phyloP scores from a whole-genome alignment of 345 rosid genomes.

The Pseudoturritis turrita region DNA sequence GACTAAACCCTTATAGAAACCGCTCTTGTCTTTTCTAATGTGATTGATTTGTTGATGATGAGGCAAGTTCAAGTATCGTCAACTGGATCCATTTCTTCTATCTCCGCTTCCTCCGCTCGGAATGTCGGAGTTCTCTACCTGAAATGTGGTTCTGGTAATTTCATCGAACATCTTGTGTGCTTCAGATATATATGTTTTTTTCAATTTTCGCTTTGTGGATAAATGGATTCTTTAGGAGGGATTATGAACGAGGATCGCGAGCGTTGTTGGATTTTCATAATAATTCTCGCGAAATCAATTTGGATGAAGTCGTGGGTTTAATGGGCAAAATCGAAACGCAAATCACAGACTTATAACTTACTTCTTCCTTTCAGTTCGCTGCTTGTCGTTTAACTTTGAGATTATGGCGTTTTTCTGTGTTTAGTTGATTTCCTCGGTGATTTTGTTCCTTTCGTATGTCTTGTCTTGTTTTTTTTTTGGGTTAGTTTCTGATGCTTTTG shows the following conservation, averaged over 20 bases:
- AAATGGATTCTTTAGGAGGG: neutral
- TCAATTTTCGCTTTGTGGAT: neutral
- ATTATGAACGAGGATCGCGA: neutral
- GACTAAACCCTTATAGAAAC: too few species aligned
- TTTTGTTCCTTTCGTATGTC: too few species aligned
- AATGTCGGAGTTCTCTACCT: neutral
- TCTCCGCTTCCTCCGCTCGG: neutral
- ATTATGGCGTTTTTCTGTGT: neutral
- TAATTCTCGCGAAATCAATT: neutral
- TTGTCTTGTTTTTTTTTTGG: too few species aligned
- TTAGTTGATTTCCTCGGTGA: neutral
- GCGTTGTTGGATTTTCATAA: neutral
- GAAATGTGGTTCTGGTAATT: constrained; percentile 18
- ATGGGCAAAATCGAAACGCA: neutral
- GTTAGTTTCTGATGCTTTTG: too few species aligned
- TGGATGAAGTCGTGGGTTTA: neutral
- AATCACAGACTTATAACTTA: neutral
- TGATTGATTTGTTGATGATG: neutral
- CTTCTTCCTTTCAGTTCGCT: neutral
- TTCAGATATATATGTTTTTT: neutral
- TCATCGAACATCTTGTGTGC: constrained; percentile 30
- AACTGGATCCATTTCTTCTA: neutral
- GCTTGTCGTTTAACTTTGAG: neutral
- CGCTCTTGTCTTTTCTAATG: neutral
- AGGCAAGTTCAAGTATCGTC: neutral